These are phyloP conservation scores for Tetradesmus lagerheimii DNA, from an alignment of 139 green algal species.

Conservation along the genomic window DNA sequence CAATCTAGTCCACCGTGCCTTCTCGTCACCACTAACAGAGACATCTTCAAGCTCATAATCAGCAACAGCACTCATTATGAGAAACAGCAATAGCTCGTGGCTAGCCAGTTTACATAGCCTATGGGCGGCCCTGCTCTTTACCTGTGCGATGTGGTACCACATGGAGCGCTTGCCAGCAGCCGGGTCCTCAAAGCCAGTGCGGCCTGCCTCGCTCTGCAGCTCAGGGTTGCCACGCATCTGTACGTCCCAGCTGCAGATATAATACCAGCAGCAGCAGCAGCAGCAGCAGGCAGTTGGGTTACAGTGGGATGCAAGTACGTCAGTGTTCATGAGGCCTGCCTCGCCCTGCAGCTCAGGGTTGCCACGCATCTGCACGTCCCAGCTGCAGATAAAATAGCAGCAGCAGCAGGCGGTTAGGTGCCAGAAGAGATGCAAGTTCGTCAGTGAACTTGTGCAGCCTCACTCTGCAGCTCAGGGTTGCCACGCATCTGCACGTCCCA, in stretches of 20 bases:
- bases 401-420: too few species aligned
- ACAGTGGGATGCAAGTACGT: not conserved
- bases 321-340: not conserved
- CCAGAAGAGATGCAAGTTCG: too few species aligned
- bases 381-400: not conserved
- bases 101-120: not conserved
- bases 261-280: not conserved
- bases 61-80: too few species aligned
- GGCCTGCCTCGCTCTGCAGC: not conserved
- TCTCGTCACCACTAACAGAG: too few species aligned
- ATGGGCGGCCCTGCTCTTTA: too few species aligned
- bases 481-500: not conserved
- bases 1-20: too few species aligned
- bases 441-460: too few species aligned
- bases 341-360: too few species aligned
- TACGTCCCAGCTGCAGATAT: not conserved
- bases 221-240: not conserved
- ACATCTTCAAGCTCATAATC: too few species aligned
- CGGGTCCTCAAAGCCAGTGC: not conserved
- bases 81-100: not conserved
- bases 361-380: too few species aligned
- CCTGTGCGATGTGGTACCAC: constrained; percentile 8
- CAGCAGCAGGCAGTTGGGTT: not conserved
- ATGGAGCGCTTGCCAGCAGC: constrained; percentile 11
- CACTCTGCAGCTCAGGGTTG: not conserved